Evolutionary conservation across 495 filamentous ascomycete species (phyloP).

Genomic region (Clavariopsis aquatica): DNA sequence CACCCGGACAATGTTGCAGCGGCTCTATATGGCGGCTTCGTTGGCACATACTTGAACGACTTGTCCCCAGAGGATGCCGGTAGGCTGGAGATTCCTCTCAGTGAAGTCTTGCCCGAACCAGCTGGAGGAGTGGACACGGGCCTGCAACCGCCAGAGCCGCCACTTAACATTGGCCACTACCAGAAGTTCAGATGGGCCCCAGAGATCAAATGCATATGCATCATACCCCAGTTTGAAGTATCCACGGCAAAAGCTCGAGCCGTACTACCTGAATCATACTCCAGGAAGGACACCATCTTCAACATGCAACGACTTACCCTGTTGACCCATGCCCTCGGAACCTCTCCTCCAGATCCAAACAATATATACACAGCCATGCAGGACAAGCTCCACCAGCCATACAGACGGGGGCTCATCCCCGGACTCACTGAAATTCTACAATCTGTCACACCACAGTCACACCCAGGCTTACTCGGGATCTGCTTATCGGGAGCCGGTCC

Average conservation of each 20-base stretch:
- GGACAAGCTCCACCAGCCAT: slow-evolving; percentile 94
- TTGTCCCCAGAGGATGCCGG: slow-evolving; percentile 81
- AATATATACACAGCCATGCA: slow-evolving; percentile 97
- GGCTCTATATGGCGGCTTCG: slow-evolving; percentile 92
- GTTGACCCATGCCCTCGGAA: slow-evolving; percentile 79
- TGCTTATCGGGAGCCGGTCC: slow-evolving; percentile 93
- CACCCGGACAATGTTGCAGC: slow-evolving; percentile 98
- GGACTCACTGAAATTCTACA: slow-evolving; percentile 87
- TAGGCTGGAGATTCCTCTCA: slow-evolving; percentile 89
- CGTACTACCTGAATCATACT: slow-evolving; percentile 75
- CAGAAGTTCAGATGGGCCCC: slow-evolving; percentile 87
- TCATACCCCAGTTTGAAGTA: slow-evolving; percentile 93
- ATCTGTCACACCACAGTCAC: slow-evolving; percentile 77
- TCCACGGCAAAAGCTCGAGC: slow-evolving; percentile 82
- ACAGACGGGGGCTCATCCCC: slow-evolving; percentile 84
- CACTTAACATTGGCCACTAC: slow-evolving; percentile 85
- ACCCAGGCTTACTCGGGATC: slow-evolving; percentile 86
- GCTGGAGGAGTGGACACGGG: slow-evolving; percentile 88
- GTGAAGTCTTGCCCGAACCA: slow-evolving; percentile 84
- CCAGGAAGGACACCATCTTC: slow-evolving; percentile 81
- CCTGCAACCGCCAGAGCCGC: slow-evolving; percentile 79
- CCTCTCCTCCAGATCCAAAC: slow-evolving; percentile 85
- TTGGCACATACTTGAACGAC: slow-evolving; percentile 91
- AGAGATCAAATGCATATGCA: slow-evolving; percentile 91
- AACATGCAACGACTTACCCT: slow-evolving; percentile 90